Evolutionary conservation across 495 filamentous ascomycete genomes (phyloP).

Genomic region (Hypoxylon fragiforme): DNA sequence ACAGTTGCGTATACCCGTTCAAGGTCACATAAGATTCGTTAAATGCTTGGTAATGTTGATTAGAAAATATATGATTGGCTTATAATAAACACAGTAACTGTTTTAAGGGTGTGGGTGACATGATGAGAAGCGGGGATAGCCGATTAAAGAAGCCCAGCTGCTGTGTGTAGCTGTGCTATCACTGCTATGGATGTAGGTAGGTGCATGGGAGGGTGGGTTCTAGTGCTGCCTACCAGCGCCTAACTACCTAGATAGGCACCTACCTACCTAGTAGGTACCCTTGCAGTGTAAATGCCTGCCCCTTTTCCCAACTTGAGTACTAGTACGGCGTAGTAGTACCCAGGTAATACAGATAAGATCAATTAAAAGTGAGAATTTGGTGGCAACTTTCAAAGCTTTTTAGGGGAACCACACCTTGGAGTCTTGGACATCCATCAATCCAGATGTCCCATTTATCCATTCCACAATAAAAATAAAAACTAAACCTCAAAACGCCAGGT

Average conservation of each 20-base stretch:
- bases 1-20: background rate
- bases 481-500: too few species aligned
- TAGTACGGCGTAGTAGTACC: background rate
- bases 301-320: background rate
- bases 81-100: background rate
- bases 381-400: too few species aligned
- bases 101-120: conserved; percentile 26
- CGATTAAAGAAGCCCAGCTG: conserved; percentile 2
- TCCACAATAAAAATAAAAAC: too few species aligned
- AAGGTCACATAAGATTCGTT: conserved; percentile 24
- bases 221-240: too few species aligned
- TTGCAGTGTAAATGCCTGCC: conserved; percentile 2
- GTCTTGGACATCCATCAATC: too few species aligned
- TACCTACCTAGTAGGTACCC: background rate
- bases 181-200: background rate
- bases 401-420: too few species aligned
- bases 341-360: background rate
- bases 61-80: conserved; percentile 12
- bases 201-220: too few species aligned
- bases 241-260: background rate
- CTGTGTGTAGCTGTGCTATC: background rate
- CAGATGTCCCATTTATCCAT: too few species aligned
- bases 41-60: conserved; percentile 28
- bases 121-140: conserved; percentile 28
- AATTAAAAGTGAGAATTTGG: too few species aligned